Percentiles rank a stretch among this genome's conserved stretches.
These are phyloP conservation scores for Trypanosoma avium DNA, from an alignment of 208 protist genomes.

Conservation along the genomic window DNA sequence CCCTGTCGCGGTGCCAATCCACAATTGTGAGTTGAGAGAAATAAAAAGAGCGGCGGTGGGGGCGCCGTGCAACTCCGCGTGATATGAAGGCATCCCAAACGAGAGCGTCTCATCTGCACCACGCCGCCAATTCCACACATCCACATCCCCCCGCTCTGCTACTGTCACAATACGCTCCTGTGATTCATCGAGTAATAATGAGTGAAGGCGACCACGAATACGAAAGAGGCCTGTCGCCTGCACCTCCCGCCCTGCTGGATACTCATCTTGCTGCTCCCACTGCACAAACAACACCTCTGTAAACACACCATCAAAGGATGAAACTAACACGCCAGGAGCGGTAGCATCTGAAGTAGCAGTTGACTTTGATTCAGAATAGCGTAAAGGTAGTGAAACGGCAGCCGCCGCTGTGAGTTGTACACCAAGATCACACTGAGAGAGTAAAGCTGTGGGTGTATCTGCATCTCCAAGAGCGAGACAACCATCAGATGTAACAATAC, in stretches of 20 bases:
- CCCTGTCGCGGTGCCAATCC: slow-evolving; percentile 51
- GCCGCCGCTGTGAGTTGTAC: slow-evolving; percentile 9
- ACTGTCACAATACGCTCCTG: slow-evolving; percentile 36
- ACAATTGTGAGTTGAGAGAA: too few relatives aligned
- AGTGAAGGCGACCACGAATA: slow-evolving; percentile 32
- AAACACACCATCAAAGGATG: slow-evolving; percentile 30
- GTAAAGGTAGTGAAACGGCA: not conserved
- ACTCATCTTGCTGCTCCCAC: slow-evolving; percentile 1
- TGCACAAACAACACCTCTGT: slow-evolving; percentile 28
- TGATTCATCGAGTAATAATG: slow-evolving; percentile 31
- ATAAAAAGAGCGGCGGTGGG: slow-evolving; percentile 26
- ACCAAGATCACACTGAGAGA: slow-evolving; percentile 9
- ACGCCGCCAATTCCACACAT: slow-evolving; percentile 49
- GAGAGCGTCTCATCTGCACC: slow-evolving; percentile 38
- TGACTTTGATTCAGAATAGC: not conserved
- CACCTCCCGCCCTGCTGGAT: not conserved
- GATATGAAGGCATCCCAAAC: slow-evolving; percentile 39
- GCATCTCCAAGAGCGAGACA: slow-evolving; percentile 9
- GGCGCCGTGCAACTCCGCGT: slow-evolving; percentile 21
- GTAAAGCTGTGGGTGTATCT: not conserved
- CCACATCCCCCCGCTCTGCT: slow-evolving; percentile 46
- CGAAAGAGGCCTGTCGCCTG: slow-evolving; percentile 44
- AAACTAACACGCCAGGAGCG: slow-evolving; percentile 19
- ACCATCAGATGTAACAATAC: slow-evolving; percentile 22
- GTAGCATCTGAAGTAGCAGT: not conserved